Conservation (phyloP, 371 early-diverging fungal species). For the Encephalitozoon cuniculi region DNA sequence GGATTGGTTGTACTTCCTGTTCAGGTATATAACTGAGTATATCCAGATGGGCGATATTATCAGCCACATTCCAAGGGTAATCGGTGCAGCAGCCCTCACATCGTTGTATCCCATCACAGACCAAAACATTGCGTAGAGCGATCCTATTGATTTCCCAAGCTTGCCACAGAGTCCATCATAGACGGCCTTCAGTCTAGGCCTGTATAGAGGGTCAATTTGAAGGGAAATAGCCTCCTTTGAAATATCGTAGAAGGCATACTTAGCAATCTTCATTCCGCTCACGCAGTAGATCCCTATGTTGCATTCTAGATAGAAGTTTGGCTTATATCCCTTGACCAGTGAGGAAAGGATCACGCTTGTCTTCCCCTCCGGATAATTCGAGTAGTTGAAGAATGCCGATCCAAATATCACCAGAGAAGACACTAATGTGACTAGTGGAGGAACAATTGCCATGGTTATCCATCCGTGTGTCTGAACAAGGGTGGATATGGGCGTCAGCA, state of each 20-base stretch:
- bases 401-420: constrained; percentile 18
- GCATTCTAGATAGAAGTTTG: constrained; percentile 2
- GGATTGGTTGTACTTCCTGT: constrained; percentile 30
- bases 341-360: background rate
- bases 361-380: constrained; percentile 7
- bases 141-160: constrained; percentile 58
- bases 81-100: constrained; percentile 16
- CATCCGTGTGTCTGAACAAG: constrained; percentile 54
- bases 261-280: constrained; percentile 50
- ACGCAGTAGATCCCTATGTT: constrained; percentile 5
- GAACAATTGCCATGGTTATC: constrained; percentile 45
- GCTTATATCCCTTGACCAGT: background rate
- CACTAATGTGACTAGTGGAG: constrained; percentile 47
- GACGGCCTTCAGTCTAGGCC: constrained; percentile 55
- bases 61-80: background rate
- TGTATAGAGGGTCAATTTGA: constrained; percentile 51
- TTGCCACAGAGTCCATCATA: constrained; percentile 60
- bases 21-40: constrained; percentile 24
- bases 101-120: constrained; percentile 16
- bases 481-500: constrained; percentile 46
- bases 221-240: constrained; percentile 58
- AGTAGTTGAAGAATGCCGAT: constrained; percentile 22
- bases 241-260: constrained; percentile 61
- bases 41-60: constrained; percentile 19
- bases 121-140: constrained; percentile 44